Evolutionary conservation across 805 yeast genomes (phyloP).

Genomic region (Candida andamanensis): DNA sequence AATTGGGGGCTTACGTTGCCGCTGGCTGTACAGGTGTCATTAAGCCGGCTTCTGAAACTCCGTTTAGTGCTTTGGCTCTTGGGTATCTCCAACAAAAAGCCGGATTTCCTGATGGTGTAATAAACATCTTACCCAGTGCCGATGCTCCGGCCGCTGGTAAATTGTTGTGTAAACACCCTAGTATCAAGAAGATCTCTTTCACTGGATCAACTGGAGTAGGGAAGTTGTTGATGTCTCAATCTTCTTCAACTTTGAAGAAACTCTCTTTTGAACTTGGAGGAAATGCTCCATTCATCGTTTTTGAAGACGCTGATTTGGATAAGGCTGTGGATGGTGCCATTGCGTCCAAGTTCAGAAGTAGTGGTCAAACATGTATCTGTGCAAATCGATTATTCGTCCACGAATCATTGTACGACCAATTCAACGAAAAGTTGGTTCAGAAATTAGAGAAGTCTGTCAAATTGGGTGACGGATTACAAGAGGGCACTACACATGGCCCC

Average conservation of each 20-base stretch:
- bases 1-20: conserved; percentile 71
- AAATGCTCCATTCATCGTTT: conserved; percentile 60
- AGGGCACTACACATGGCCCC: conserved; percentile 70
- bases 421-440: conserved; percentile 38
- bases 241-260: conserved; percentile 54
- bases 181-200: conserved; percentile 52
- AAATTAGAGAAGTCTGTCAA: conserved; percentile 31
- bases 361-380: conserved; percentile 66
- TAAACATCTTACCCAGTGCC: conserved; percentile 56
- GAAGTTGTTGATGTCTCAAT: conserved; percentile 52
- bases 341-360: conserved; percentile 53
- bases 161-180: conserved; percentile 40
- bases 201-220: conserved; percentile 66
- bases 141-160: conserved; percentile 47
- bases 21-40: conserved; percentile 76
- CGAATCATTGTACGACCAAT: conserved; percentile 44
- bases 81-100: conserved; percentile 59
- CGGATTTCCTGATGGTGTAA: conserved; percentile 66
- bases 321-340: conserved; percentile 48
- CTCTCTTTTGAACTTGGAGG: conserved; percentile 64
- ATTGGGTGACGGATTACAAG: conserved; percentile 60
- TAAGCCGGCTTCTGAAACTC: conserved; percentile 76
- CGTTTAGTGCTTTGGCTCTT: conserved; percentile 65
- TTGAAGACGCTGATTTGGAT: conserved; percentile 56
- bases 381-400: conserved; percentile 59